Evolutionary conservation across 345 rosid species (phyloP).

Genomic region (Eutrema yunnanense): DNA sequence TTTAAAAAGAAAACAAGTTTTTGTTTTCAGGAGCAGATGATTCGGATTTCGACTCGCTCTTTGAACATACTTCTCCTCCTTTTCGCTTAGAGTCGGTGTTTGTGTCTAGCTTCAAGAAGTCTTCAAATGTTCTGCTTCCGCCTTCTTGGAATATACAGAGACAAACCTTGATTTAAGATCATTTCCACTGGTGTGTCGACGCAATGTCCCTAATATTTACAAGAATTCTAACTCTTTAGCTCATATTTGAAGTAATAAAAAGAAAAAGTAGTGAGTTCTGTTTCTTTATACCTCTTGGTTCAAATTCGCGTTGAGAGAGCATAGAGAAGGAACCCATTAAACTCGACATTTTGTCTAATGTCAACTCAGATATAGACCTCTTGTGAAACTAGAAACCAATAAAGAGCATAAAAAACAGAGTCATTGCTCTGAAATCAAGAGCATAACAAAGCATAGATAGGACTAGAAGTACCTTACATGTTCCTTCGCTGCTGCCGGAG

Average conservation of each 20-base stretch:
- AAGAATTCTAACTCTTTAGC: background rate
- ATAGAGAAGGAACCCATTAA: slow-evolving; percentile 67
- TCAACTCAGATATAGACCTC: slow-evolving; percentile 70
- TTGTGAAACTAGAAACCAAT: slow-evolving; percentile 46
- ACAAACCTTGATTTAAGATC: slow-evolving; percentile 66
- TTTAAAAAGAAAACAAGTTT: background rate
- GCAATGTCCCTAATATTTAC: slow-evolving; percentile 40
- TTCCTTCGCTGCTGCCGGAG: no score
- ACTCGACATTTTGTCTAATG: slow-evolving; percentile 67
- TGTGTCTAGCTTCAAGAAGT: slow-evolving; percentile 64
- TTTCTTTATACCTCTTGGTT: slow-evolving; percentile 41
- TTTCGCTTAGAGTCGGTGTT: slow-evolving; percentile 64
- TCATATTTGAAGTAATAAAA: background rate
- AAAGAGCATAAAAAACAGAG: background rate
- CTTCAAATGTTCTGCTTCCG: slow-evolving; percentile 49
- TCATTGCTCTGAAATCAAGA: background rate
- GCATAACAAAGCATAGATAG: background rate
- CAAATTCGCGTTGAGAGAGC: slow-evolving; percentile 45
- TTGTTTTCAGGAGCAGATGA: slow-evolving; percentile 43
- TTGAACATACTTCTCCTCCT: slow-evolving; percentile 49
- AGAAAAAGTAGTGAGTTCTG: background rate
- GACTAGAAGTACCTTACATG: no score
- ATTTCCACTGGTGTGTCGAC: slow-evolving; percentile 43
- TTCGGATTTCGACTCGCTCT: slow-evolving; percentile 56
- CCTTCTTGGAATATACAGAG: slow-evolving; percentile 73